Conservation (phyloP, 768 basidiomycete species). For the Leccinum uliginosum region DNA sequence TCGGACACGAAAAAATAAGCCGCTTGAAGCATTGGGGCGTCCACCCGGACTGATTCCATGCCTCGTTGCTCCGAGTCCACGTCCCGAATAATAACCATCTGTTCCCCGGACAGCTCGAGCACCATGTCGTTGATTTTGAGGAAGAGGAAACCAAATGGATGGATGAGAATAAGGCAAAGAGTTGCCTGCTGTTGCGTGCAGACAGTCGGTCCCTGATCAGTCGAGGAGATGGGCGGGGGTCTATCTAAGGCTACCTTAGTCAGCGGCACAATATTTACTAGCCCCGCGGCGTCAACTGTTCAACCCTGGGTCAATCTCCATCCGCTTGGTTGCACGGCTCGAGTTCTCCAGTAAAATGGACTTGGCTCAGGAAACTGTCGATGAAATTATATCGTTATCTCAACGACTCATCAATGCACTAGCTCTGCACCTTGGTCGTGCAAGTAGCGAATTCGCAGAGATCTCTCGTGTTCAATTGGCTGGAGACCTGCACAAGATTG, state of each 20-base stretch:
- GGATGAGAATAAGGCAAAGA: too few species aligned
- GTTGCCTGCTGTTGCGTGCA: too few species aligned
- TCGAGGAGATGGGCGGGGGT: too few species aligned
- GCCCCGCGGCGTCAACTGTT: too few species aligned
- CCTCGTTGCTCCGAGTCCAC: constrained; percentile 23
- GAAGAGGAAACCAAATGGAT: neutral
- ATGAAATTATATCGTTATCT: neutral
- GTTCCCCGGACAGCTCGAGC: too few species aligned
- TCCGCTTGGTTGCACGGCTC: neutral
- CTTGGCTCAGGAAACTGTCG: neutral
- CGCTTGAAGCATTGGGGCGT: constrained; percentile 23
- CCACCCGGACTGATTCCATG: constrained; percentile 33
- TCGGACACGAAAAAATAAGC: neutral
- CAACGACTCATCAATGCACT: neutral
- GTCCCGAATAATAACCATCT: constrained; percentile 23
- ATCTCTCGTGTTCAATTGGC: neutral
- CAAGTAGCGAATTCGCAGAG: neutral
- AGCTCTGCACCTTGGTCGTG: neutral
- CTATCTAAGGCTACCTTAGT: too few species aligned
- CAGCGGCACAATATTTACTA: too few species aligned
- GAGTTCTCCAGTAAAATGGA: neutral
- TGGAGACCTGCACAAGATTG: neutral
- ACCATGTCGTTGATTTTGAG: constrained; percentile 12
- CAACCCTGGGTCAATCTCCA: neutral
- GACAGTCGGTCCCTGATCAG: too few species aligned